Evolutionary conservation across 2,329 filamentous ascomycete species (phyloP).

Genomic region (Stachybotrys echinatus): DNA sequence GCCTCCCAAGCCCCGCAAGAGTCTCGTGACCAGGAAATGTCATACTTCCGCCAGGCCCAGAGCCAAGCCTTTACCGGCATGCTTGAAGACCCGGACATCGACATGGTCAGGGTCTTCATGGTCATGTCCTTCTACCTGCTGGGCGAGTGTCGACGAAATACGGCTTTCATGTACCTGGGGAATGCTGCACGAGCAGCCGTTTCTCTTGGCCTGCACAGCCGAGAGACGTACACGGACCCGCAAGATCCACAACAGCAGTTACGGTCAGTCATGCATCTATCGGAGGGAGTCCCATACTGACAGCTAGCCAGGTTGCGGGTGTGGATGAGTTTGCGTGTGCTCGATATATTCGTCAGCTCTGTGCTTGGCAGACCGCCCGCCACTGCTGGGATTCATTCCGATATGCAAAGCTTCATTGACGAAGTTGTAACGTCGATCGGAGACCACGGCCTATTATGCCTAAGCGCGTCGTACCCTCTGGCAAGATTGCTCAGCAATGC

Average conservation of each 20-base stretch:
- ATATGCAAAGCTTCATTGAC: constrained; percentile 2
- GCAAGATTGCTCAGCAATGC: constrained; percentile 39
- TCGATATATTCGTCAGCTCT: constrained; percentile 33
- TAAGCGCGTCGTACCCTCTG: constrained; percentile 36
- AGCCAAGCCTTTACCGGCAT: constrained; percentile 13
- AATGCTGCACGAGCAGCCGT: constrained; percentile 53
- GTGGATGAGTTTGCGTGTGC: constrained; percentile 32
- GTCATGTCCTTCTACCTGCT: constrained; percentile 72
- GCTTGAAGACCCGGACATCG: constrained; percentile 17
- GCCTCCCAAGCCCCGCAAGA: constrained; percentile 8
- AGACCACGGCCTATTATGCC: constrained; percentile 18
- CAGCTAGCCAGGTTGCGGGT: constrained; percentile 19
- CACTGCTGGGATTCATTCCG: constrained; percentile 12
- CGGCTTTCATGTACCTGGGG: constrained; percentile 59
- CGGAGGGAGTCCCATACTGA: background rate
- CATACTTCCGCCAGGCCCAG: constrained; percentile 3
- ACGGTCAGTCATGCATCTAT: constrained; percentile 11
- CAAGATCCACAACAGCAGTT: constrained; percentile 9
- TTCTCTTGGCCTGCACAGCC: constrained; percentile 48
- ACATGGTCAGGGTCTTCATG: constrained; percentile 17
- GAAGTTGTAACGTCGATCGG: constrained; percentile 7
- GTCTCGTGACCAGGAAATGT: constrained; percentile 1
- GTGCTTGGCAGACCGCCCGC: constrained; percentile 31
- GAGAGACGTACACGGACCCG: constrained; percentile 20
- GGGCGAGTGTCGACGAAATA: constrained; percentile 54